Conservation (phyloP, 1,139 yeast genomes). For the Maudiozyma humilis region DNA sequence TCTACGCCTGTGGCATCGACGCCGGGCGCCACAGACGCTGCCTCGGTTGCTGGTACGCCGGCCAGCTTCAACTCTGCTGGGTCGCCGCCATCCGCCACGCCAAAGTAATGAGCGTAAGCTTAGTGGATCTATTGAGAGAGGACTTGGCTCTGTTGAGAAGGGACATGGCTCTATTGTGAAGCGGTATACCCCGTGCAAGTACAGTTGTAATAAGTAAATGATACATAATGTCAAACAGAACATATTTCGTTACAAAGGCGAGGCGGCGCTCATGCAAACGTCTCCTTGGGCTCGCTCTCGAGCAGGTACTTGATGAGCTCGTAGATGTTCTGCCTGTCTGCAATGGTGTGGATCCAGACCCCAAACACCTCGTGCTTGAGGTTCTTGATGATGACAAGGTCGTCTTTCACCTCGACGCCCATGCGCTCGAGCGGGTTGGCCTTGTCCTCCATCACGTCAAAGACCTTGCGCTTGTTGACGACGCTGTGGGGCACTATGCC, state of each 20-base stretch:
- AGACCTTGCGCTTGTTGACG: constrained; percentile 37
- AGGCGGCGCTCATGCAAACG: constrained; percentile 24
- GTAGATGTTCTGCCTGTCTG: constrained; percentile 57
- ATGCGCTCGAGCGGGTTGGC: constrained; percentile 44
- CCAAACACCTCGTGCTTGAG: constrained; percentile 76
- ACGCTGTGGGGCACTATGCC: constrained; percentile 62
- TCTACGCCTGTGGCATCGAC: constrained; percentile 1
- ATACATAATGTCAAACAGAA: too few relatives aligned
- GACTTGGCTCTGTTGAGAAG: too few relatives aligned
- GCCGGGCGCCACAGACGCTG: not conserved
- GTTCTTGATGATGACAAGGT: constrained; percentile 70
- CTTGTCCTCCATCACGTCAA: constrained; percentile 35
- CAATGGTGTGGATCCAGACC: constrained; percentile 76
- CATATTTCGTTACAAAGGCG: too few relatives aligned
- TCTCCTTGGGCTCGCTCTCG: constrained; percentile 30
- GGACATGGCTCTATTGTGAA: too few relatives aligned
- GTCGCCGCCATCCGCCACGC: constrained; percentile 14
- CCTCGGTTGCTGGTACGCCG: constrained; percentile 7
- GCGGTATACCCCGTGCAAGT: too few relatives aligned
- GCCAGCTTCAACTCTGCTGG: constrained; percentile 8
- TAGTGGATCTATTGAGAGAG: too few relatives aligned
- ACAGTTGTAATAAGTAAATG: not conserved
- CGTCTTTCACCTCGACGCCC: constrained; percentile 73
- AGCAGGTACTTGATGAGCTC: constrained; percentile 42
- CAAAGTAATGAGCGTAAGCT: too few relatives aligned